phyloP scores from a whole-genome alignment of 2,329 filamentous ascomycete genomes.

The Fusarium incarnatum region DNA sequence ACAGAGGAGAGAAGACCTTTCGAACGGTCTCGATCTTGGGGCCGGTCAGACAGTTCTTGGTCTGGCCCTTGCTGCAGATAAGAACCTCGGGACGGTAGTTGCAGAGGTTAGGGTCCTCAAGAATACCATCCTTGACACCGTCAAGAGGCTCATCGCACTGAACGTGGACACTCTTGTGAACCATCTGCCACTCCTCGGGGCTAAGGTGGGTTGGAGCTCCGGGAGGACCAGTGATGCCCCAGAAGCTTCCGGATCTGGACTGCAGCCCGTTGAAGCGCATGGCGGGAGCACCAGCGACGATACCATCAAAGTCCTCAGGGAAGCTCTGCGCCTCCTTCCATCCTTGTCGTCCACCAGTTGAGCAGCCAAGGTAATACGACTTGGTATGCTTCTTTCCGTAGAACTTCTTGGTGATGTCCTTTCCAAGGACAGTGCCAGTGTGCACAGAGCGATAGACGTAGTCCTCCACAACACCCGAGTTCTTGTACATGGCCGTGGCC shows the following conservation, averaged over 20 bases:
- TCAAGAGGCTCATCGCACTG: constrained; percentile 64
- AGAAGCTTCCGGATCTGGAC: constrained; percentile 20
- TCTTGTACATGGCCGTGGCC: constrained; percentile 13
- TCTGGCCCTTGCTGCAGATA: constrained; percentile 47
- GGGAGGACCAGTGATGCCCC: constrained; percentile 19
- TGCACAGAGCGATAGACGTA: constrained; percentile 38
- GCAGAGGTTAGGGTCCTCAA: constrained; percentile 61
- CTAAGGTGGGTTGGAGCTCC: constrained; percentile 38
- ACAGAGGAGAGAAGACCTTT: constrained; percentile 29
- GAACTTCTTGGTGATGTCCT: constrained; percentile 49
- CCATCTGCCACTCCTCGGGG: constrained; percentile 52
- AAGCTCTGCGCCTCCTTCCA: constrained; percentile 65
- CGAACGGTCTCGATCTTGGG: constrained; percentile 25
- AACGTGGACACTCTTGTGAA: constrained; percentile 57
- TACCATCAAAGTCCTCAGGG: constrained; percentile 67
- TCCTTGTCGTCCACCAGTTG: constrained; percentile 69
- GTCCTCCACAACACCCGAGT: constrained; percentile 29
- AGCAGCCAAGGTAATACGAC: constrained; percentile 70
- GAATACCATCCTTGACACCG: constrained; percentile 61
- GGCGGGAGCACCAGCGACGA: constrained; percentile 61
- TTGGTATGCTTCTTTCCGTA: constrained; percentile 57
- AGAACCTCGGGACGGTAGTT: constrained; percentile 57
- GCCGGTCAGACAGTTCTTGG: constrained; percentile 16
- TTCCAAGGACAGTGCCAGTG: constrained; percentile 31
- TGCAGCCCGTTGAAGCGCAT: constrained; percentile 53